Conservation (phyloP, 352 stramenopile species). For the Phytopythium ostracodes region DNA sequence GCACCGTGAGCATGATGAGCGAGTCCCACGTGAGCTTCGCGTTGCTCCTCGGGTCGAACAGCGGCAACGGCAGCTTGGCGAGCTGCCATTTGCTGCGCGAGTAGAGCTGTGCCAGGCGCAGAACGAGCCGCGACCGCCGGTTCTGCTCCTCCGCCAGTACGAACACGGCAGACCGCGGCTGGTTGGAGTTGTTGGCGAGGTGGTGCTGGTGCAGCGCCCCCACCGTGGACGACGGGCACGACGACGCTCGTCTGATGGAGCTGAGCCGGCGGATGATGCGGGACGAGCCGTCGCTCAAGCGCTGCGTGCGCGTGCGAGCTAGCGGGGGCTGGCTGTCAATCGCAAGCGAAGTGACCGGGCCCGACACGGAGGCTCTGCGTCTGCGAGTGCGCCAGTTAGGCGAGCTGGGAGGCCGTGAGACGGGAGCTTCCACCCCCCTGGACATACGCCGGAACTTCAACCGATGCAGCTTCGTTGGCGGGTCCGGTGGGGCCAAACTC, state of each 20-base stretch:
- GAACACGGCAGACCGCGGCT: constrained; percentile 30
- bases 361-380: neutral
- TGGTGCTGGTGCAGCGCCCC: neutral
- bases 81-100: neutral
- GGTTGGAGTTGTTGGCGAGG: neutral
- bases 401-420: neutral
- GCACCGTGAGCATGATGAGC: constrained; percentile 64
- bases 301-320: neutral
- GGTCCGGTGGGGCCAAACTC: neutral
- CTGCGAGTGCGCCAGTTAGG: neutral
- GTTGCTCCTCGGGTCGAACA: constrained; percentile 56
- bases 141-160: constrained; percentile 21
- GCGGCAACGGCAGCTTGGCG: constrained; percentile 11
- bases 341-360: neutral
- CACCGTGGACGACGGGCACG: neutral
- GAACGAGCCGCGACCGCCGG: constrained; percentile 22
- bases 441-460: neutral
- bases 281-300: neutral
- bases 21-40: constrained; percentile 60
- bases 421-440: neutral
- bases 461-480: neutral
- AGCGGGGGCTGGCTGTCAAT: neutral
- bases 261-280: constrained; percentile 1
- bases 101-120: constrained; percentile 35
- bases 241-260: constrained; percentile 10